phyloP scores from a whole-genome alignment of 176 grass and related monocot species.

The Triticum timopheevii region DNA sequence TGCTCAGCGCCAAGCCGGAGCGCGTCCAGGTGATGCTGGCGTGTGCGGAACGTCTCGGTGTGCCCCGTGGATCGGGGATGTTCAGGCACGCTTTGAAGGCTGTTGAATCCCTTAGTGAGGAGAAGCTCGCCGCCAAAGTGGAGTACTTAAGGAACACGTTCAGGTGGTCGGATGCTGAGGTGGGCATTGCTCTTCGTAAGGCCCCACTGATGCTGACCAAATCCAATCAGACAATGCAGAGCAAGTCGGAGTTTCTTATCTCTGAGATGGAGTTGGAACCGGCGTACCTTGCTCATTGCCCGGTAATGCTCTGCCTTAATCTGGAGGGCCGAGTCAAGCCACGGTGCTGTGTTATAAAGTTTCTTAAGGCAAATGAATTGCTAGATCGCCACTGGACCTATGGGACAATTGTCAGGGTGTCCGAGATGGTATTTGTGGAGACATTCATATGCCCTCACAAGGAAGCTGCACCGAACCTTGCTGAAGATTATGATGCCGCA shows the following conservation, averaged over 20 bases:
- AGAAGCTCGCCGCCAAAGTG: background rate
- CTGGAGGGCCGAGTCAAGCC: background rate
- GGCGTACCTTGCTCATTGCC: background rate
- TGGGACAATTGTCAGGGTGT: background rate
- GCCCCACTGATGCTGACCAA: background rate
- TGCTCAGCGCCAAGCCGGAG: background rate
- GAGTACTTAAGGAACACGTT: background rate
- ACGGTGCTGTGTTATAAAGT: background rate
- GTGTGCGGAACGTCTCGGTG: no score
- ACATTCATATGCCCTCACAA: background rate
- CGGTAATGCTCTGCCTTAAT: background rate
- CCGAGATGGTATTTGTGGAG: background rate
- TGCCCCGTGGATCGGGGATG: background rate
- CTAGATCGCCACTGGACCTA: background rate
- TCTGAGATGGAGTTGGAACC: background rate
- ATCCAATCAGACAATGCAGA: background rate
- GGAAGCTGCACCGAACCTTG: background rate
- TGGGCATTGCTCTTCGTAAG: background rate
- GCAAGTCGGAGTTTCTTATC: background rate
- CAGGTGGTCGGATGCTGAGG: background rate
- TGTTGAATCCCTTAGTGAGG: background rate
- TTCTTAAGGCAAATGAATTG: background rate
- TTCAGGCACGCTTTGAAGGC: background rate
- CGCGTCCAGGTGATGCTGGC: background rate
- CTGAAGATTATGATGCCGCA: background rate